phyloP scores from a whole-genome alignment of 495 filamentous ascomycete species.

The Neurospora cerealis region DNA sequence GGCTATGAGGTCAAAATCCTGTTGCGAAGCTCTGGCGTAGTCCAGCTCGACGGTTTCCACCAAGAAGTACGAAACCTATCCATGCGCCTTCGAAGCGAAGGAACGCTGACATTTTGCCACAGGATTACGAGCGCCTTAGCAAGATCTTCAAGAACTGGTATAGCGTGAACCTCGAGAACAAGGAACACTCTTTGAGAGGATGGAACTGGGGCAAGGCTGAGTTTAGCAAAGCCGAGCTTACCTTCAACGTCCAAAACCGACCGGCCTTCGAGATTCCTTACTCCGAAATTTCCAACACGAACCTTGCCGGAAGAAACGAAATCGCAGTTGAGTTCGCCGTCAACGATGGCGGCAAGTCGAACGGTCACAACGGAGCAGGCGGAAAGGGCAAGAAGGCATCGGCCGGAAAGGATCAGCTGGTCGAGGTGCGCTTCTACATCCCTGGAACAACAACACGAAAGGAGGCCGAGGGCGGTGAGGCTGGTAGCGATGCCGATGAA shows the following conservation, averaged over 20 bases:
- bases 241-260: conserved; percentile 94
- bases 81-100: neutral
- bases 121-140: conserved; percentile 83
- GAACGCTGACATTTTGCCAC: conserved; percentile 5
- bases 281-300: conserved; percentile 95
- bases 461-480: conserved; percentile 66
- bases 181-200: conserved; percentile 88
- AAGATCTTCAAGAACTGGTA: conserved; percentile 97
- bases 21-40: conserved; percentile 69
- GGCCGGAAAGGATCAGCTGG: conserved; percentile 81
- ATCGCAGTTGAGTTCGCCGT: conserved; percentile 88
- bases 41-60: conserved; percentile 91
- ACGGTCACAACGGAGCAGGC: conserved; percentile 67
- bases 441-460: conserved; percentile 83
- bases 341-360: conserved; percentile 56
- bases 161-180: conserved; percentile 78
- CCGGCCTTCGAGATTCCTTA: conserved; percentile 97
- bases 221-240: conserved; percentile 87
- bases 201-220: conserved; percentile 99
- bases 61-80: conserved; percentile 54
- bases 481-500: conserved; percentile 54
- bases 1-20: conserved; percentile 90
- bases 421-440: conserved; percentile 99
- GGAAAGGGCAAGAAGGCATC: conserved; percentile 80
- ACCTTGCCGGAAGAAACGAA: conserved; percentile 94